Evolutionary conservation across 345 rosid species (phyloP).

Genomic region (Leavenworthia alabamica): DNA sequence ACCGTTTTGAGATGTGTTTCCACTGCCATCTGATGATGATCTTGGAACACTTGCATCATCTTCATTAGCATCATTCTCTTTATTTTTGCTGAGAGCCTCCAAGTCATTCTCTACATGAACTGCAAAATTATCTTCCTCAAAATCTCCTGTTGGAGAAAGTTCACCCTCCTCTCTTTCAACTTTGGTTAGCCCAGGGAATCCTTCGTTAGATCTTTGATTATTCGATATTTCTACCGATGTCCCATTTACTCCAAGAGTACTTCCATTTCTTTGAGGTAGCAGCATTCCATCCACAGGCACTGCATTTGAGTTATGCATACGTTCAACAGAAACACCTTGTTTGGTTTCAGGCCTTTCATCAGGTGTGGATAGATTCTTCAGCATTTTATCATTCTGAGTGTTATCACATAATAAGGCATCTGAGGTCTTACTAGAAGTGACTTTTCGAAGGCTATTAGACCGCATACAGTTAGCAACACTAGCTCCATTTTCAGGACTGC

Average conservation of each 20-base stretch:
- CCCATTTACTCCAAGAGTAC: slow-evolving; percentile 53
- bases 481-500: slow-evolving; percentile 44
- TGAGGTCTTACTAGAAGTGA: slow-evolving; percentile 5
- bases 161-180: slow-evolving; percentile 98
- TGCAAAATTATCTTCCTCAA: slow-evolving; percentile 82
- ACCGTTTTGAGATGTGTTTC: slow-evolving; percentile 82
- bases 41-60: slow-evolving; percentile 82
- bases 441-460: slow-evolving; percentile 46
- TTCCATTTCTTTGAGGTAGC: slow-evolving; percentile 19
- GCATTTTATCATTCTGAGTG: slow-evolving; percentile 17
- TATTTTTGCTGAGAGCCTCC: slow-evolving; percentile 47
- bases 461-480: slow-evolving; percentile 41
- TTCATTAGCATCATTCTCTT: slow-evolving; percentile 69
- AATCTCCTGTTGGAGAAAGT: slow-evolving; percentile 89
- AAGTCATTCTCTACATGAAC: slow-evolving; percentile 56
- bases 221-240: slow-evolving; percentile 37
- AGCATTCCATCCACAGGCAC: slow-evolving; percentile 20
- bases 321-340: slow-evolving; percentile 15
- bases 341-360: slow-evolving; percentile 3
- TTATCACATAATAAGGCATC: slow-evolving; percentile 18
- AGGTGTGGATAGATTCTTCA: slow-evolving; percentile 2
- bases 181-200: slow-evolving; percentile 43
- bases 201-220: slow-evolving; percentile 50
- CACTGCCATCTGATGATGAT: slow-evolving; percentile 80
- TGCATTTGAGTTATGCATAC: slow-evolving; percentile 4